These are phyloP conservation scores for Lactarius tabidus DNA, from an alignment of 768 basidiomycete species.

Conservation along the genomic window DNA sequence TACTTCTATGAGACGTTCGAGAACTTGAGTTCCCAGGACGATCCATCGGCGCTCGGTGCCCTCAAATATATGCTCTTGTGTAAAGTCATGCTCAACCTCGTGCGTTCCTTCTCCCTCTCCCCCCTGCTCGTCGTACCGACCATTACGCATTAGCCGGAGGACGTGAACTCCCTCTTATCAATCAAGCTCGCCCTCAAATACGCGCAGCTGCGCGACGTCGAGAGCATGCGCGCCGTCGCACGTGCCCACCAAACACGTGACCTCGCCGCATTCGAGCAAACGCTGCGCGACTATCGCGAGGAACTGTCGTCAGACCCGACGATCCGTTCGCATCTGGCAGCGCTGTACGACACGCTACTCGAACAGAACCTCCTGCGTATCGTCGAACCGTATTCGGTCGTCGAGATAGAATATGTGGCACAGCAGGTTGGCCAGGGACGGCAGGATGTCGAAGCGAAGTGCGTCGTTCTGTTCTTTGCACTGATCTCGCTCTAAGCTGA, in stretches of 20 bases:
- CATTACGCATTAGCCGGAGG: constrained; percentile 65
- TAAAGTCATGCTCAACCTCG: constrained; percentile 96
- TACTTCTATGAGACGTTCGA: constrained; percentile 99
- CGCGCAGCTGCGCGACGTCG: constrained; percentile 81
- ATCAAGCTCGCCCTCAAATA: constrained; percentile 89
- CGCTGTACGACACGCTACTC: constrained; percentile 91
- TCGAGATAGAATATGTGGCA: constrained; percentile 89
- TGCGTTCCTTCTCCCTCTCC: constrained; percentile 37
- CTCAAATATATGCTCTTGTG: constrained; percentile 98
- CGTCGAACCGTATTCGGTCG: constrained; percentile 91
- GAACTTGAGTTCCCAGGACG: constrained; percentile 72
- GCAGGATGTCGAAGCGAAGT: constrained; percentile 91
- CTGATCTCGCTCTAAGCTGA: neutral
- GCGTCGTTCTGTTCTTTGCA: constrained; percentile 33
- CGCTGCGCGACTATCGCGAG: constrained; percentile 79
- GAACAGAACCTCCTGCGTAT: constrained; percentile 94
- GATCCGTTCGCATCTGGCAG: constrained; percentile 90
- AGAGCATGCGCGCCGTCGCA: constrained; percentile 94
- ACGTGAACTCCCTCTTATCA: constrained; percentile 80
- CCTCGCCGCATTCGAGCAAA: constrained; percentile 84
- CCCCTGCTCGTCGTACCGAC: neutral
- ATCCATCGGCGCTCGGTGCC: constrained; percentile 63
- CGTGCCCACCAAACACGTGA: constrained; percentile 91
- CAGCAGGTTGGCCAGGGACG: constrained; percentile 80
- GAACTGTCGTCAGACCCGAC: constrained; percentile 95